These are phyloP conservation scores for Penicillium ochrochloron DNA, from an alignment of 495 filamentous ascomycete species.

Conservation along the genomic window DNA sequence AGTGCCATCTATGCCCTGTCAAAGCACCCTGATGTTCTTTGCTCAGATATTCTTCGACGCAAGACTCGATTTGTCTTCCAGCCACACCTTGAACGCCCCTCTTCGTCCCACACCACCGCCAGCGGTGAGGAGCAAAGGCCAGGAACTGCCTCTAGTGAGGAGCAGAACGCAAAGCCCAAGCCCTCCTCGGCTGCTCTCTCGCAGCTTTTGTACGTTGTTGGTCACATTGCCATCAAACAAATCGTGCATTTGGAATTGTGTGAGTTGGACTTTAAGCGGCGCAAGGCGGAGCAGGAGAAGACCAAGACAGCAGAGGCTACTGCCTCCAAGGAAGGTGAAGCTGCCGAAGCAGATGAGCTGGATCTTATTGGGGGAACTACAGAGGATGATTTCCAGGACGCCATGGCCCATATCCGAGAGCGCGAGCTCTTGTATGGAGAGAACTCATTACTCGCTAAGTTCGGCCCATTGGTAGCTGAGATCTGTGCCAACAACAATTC, in stretches of 20 bases:
- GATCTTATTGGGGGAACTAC: slow-evolving; percentile 97
- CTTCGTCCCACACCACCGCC: slow-evolving; percentile 32
- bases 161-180: slow-evolving; percentile 35
- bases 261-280: slow-evolving; percentile 95
- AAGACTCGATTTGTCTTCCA: slow-evolving; percentile 86
- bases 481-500: slow-evolving; percentile 93
- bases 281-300: slow-evolving; percentile 94
- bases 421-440: slow-evolving; percentile 89
- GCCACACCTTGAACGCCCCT: slow-evolving; percentile 40
- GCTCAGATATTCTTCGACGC: slow-evolving; percentile 85
- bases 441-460: slow-evolving; percentile 82
- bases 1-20: slow-evolving; percentile 94
- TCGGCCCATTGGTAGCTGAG: slow-evolving; percentile 87
- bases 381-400: slow-evolving; percentile 98
- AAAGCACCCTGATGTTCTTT: slow-evolving; percentile 91
- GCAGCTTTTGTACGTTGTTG: slow-evolving; percentile 92
- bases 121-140: slow-evolving; percentile 55
- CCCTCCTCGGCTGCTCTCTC: slow-evolving; percentile 73
- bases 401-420: slow-evolving; percentile 92
- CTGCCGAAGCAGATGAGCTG: slow-evolving; percentile 71
- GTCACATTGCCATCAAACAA: slow-evolving; percentile 96
- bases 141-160: slow-evolving; percentile 40
- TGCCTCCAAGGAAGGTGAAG: slow-evolving; percentile 53
- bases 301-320: slow-evolving; percentile 61
- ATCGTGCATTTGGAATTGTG: slow-evolving; percentile 99